Evolutionary conservation across 1,284 basidiomycete genomes (phyloP), one percentile per base, ranked within the genome.

Genomic region (Xerocomus cyaneibrunnescens): DNA sequence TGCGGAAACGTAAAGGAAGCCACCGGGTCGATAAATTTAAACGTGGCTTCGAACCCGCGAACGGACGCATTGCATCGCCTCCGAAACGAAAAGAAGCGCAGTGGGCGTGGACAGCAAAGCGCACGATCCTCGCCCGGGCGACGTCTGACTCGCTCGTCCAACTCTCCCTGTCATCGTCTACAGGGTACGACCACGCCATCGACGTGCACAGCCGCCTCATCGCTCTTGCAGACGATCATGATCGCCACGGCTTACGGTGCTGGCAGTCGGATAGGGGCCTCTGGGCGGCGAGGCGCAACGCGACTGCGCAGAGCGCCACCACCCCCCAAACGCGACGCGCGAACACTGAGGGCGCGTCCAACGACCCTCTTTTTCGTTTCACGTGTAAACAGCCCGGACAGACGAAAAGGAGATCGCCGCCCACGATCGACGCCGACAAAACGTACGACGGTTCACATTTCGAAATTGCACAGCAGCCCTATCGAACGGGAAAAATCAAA

Each of bases 91-190:
- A n/a, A n/a, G n/a, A 30, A 30, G 10, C 28, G 8, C 28, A 12
- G 9, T 30, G 28, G 28, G 28, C 28, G n/a, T n/a, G 7, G 28
- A 10, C 13, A 12, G 28, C 8, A 7, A 7, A 30, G 10, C 22
- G 14, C 35, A 47, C 22, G 48, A 25, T 23, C 30, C n/a, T 17
- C 27, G 9, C 21, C 6, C 9, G 38, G 47, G 3, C 48, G 23
- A 14, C 6, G 36, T 51, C 55, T 36, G 48, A 54, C 43, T 58
- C 39, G 58, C 25, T 42, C 40, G 41, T 32, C 34, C 28, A 45
- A 52, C 54, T 52, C 42, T 55, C 54, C 22, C 25, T 21, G 3
- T 5, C 23, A 19, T 40, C 25, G 46, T 25, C 30, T 36, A 45
- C 14, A 37, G 10, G 30, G 19, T 32, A 23, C 30, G 41, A 22